These are phyloP conservation scores for Mycena sp. DNA, from an alignment of 1,284 basidiomycete genomes.

Conservation along the genomic window DNA sequence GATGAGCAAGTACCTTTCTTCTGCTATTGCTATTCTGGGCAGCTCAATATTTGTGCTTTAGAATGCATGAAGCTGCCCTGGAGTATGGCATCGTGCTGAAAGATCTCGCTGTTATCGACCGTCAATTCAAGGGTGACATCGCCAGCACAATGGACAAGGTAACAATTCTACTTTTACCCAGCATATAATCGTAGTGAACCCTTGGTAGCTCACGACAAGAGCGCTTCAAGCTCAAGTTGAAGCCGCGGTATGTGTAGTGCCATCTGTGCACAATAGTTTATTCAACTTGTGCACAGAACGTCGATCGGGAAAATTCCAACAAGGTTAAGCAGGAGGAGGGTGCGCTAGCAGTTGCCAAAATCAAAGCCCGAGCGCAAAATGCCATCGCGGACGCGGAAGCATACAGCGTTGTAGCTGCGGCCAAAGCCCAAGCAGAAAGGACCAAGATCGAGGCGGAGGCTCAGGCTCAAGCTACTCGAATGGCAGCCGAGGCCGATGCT, in stretches of 20 bases:
- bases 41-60: not conserved
- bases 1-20: constrained; percentile 58
- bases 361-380: constrained; percentile 75
- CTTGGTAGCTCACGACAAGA: constrained; percentile 66
- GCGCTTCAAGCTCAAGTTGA: constrained; percentile 86
- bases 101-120: constrained; percentile 84
- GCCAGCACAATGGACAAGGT: constrained; percentile 82
- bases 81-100: constrained; percentile 84
- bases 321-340: constrained; percentile 86
- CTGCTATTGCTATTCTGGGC: too few species aligned
- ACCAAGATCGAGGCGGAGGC: constrained; percentile 78
- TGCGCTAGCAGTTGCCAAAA: constrained; percentile 74
- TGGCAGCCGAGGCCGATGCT: constrained; percentile 79
- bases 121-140: constrained; percentile 85
- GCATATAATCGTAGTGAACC: not conserved
- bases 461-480: constrained; percentile 73
- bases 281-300: constrained; percentile 50
- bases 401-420: constrained; percentile 74
- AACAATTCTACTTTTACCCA: not conserved
- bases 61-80: constrained; percentile 73
- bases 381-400: constrained; percentile 79
- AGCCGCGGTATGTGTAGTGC: constrained; percentile 70
- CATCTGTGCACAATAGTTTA: too few species aligned
- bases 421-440: constrained; percentile 77
- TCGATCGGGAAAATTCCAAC: constrained; percentile 86